phyloP scores from a whole-genome alignment of 352 stramenopile genomes.

The Pythium folliculosum region DNA sequence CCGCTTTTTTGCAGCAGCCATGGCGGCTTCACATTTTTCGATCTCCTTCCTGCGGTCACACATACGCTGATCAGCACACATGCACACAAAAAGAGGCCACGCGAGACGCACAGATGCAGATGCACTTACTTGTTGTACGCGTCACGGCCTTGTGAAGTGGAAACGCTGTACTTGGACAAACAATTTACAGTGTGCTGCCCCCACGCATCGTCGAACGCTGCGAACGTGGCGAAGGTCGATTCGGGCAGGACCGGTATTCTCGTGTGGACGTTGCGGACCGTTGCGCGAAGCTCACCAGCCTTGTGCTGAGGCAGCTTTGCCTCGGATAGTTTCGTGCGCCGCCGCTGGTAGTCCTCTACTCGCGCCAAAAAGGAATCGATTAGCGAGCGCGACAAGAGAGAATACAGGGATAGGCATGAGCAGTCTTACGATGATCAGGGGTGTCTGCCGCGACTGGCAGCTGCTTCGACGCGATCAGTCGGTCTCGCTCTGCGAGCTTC shows the following conservation, averaged over 20 bases:
- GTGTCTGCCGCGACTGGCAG: not conserved
- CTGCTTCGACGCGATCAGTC: not conserved
- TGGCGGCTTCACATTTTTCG: not conserved
- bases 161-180: not conserved
- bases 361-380: not conserved
- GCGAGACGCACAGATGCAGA: no score
- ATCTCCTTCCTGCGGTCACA: not conserved
- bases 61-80: not conserved
- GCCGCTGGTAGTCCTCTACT: not conserved
- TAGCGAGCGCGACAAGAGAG: not conserved
- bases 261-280: not conserved
- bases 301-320: not conserved
- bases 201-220: not conserved
- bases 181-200: not conserved
- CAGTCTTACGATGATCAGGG: not conserved
- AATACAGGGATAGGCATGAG: not conserved
- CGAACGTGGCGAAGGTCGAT: not conserved
- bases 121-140: not conserved
- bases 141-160: not conserved
- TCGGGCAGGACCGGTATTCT: not conserved
- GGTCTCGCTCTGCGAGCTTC: not conserved
- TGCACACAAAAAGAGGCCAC: not conserved
- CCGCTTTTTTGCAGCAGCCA: not conserved
- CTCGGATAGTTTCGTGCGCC: not conserved
- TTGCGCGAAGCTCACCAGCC: not conserved